phyloP scores from a whole-genome alignment of 2,329 filamentous ascomycete genomes.

The Scedosporium dehoogii region DNA sequence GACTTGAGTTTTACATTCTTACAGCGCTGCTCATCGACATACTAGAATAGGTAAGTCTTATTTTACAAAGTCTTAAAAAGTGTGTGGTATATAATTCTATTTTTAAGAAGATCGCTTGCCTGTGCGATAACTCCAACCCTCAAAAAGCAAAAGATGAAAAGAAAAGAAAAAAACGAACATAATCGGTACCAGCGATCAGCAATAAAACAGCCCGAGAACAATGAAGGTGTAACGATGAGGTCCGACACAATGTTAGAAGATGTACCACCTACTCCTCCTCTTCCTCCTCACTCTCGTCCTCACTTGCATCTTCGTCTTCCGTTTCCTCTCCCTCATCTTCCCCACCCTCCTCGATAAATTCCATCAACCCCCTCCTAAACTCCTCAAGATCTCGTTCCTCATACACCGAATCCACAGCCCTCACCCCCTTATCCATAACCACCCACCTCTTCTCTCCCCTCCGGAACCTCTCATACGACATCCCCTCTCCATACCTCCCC shows the following conservation, averaged over 20 bases:
- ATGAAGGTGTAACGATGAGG: not conserved
- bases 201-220: not conserved
- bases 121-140: not conserved
- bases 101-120: not conserved
- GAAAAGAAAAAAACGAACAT: not conserved
- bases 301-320: not conserved
- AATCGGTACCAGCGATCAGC: not conserved
- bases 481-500: conserved; percentile 19
- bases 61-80: not conserved
- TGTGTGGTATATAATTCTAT: not conserved
- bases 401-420: conserved; percentile 2
- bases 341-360: not conserved
- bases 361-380: not conserved
- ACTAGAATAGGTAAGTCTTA: not conserved
- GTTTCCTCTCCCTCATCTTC: not conserved
- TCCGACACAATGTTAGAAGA: too few relatives aligned
- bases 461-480: conserved; percentile 21
- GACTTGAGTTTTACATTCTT: too few relatives aligned
- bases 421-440: conserved; percentile 22
- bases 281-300: not conserved
- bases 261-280: not conserved
- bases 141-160: not conserved
- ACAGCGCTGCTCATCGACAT: too few relatives aligned
- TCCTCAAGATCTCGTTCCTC: not conserved
- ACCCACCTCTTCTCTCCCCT: conserved; percentile 29